Evolutionary conservation across 768 basidiomycete species (phyloP).

Genomic region (Rhodotorula kratochvilovae): DNA sequence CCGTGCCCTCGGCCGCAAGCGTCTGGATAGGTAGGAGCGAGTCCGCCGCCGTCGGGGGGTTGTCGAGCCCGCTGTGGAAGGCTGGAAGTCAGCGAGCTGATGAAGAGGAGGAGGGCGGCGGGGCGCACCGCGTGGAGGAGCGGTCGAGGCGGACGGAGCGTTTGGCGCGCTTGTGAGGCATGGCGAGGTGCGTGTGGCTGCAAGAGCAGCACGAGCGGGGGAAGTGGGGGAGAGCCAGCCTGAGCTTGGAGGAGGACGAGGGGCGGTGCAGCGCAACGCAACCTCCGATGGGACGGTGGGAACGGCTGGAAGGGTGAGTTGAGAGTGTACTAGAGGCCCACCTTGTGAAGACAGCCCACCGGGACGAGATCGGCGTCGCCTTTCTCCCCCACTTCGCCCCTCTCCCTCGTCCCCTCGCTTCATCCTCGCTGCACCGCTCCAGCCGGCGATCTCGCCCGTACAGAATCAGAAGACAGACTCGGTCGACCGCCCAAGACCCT

Average conservation of each 20-base stretch:
- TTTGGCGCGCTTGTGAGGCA: conserved; percentile 30
- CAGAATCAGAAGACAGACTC: too few species aligned
- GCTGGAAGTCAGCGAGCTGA: not conserved
- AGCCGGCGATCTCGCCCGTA: too few species aligned
- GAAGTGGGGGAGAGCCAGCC: too few species aligned
- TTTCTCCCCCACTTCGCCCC: too few species aligned
- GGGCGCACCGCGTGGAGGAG: conserved; percentile 2
- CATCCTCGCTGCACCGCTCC: too few species aligned
- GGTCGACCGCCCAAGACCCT: too few species aligned
- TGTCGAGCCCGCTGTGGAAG: conserved; percentile 23
- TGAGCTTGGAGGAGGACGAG: not conserved
- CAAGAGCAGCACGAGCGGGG: not conserved
- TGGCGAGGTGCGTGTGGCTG: not conserved
- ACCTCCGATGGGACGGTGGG: too few species aligned
- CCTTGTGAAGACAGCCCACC: too few species aligned
- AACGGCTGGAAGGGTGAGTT: too few species aligned
- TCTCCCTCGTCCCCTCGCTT: too few species aligned
- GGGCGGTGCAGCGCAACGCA: conserved; percentile 1
- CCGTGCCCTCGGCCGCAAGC: not conserved
- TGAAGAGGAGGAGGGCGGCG: not conserved
- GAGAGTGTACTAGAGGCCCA: too few species aligned
- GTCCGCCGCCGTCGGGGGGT: conserved; percentile 29
- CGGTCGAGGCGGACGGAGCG: conserved; percentile 12
- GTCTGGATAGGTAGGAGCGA: conserved; percentile 24
- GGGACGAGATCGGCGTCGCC: too few species aligned